Evolutionary conservation across 495 filamentous ascomycete species (phyloP), one percentile per base, ranked within the genome.

Genomic region (Penicillium herquei): DNA sequence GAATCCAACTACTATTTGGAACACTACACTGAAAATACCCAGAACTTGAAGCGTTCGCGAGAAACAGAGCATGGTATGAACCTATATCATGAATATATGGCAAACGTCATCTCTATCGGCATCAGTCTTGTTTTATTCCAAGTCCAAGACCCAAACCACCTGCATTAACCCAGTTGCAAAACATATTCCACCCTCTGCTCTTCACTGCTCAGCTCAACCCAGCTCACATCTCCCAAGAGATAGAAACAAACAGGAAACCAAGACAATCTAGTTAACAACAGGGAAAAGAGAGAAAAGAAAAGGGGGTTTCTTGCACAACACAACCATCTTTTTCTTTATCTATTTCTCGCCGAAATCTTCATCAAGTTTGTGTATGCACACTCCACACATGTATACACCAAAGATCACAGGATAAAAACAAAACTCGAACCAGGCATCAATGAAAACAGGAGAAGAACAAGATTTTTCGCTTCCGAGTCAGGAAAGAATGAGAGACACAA

Each of bases 351-450:
- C 32, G 32, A 43, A 26, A 46, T 33, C 21, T 26, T 46, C 43
- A 46, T 26, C 21, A 31, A 26, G 21, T 46, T 46, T 32, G 49
- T 51, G 49, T 51, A 51, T 51, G 49, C 49, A 14, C 16, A 18
- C 7, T n/a, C n/a, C 35, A 26, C 12, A 35, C 35, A 41, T 26
- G 21, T 51, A 41, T 51, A 51, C 35, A 51, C 49, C 16, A 14
- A 51, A 18, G 12, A 51, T 14, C 34, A 51, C 11, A 39, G 35
- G 32, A 39, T 37, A 49, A 13, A 33, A 37, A 49, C 32, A 17
- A 34, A 49, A 21, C 43, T 30, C 43, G 31, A 37, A 26, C 21
- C 21, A 26, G 21, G 21, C 26, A 39, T 35, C 32, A 49, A 35
- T 21, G 26, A 18, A 46, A 18, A 18, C 1, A 21, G 30, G 21